Evolutionary conservation across 345 rosid species (phyloP), one percentile per base, ranked within the genome.

Genomic region (sweet orange (Citrus sinensis)): DNA sequence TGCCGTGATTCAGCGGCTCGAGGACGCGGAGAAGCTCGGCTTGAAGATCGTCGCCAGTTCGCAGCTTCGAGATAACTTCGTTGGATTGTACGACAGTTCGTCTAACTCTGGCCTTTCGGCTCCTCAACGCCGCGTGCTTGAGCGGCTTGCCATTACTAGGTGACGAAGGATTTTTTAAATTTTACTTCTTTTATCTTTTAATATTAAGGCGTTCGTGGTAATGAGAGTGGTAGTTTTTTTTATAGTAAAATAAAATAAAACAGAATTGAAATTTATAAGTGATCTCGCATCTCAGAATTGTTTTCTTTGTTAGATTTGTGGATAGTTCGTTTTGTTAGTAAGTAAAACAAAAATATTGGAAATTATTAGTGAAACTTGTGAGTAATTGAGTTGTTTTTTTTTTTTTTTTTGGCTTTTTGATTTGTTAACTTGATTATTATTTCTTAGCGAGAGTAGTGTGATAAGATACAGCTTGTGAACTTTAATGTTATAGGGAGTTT

Each of bases 71-170:
- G 93, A 88, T 69, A 85, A 85, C 85, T 93, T 87, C 77, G 86
- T 87, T 24, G 94, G 96, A 71, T 85, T 93, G 70, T 89, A 92
- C 74, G 96, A 90, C 25, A 82, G 70, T 58, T 80, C 80, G 64
- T 72, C 84, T 22, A 70, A 80, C 49, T 68, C 88, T 11, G 77
- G 77, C 25, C 79, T 88, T 49, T 77, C 88, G 14, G 37, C 87
- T 5, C 71, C 73, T 63, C 94, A 93, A 74, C 94, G 87, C 49
- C 86, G 85, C n/a, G 86, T 87, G 77, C 94, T 93, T 17, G 89
- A 87, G 79, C 90, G 92, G 7, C 82, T 90, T 7, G 93, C 93
- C 65, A 80, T 85, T 67, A 89, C 93, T 58, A 82, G 92, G 93
- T 90, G 70, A 14, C 25, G 25, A 66, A 35, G 70, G 49, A 66